These are phyloP conservation scores for Oxyria digyna DNA, from an alignment of 148 eudicot genomes.

Conservation along the genomic window DNA sequence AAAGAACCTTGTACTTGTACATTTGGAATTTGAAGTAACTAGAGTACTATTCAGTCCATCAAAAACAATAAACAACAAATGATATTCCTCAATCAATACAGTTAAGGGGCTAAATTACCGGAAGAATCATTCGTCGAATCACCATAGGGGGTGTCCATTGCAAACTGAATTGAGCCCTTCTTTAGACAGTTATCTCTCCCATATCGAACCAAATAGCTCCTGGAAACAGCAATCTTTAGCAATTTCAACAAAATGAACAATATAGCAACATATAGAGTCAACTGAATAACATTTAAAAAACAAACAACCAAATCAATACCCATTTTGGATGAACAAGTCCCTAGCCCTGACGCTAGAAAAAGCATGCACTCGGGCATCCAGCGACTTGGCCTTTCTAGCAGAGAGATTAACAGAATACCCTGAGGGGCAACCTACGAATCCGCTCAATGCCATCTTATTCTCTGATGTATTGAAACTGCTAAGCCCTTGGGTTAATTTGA, in stretches of 20 bases:
- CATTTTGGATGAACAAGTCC: neutral
- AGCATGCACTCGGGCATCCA: neutral
- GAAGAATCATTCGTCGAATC: neutral
- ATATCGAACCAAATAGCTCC: neutral
- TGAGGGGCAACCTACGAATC: constrained; percentile 4
- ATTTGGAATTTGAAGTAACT: neutral
- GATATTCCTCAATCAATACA: neutral
- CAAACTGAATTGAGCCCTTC: neutral
- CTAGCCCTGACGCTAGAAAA: neutral
- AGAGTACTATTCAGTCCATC: neutral
- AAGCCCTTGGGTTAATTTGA: neutral
- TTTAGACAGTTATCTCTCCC: neutral
- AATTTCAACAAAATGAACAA: neutral
- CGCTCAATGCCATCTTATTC: neutral
- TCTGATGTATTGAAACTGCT: neutral
- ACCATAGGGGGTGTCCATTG: constrained; percentile 6
- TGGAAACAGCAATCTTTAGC: neutral
- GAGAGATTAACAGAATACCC: constrained; percentile 1
- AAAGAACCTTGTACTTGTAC: no score
- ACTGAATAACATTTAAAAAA: neutral
- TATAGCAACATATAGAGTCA: neutral
- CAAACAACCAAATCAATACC: neutral
- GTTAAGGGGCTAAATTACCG: neutral
- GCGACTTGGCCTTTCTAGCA: neutral
- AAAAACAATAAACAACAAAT: neutral